phyloP scores from a whole-genome alignment of 495 filamentous ascomycete genomes.

The Gamarada debralockiae region DNA sequence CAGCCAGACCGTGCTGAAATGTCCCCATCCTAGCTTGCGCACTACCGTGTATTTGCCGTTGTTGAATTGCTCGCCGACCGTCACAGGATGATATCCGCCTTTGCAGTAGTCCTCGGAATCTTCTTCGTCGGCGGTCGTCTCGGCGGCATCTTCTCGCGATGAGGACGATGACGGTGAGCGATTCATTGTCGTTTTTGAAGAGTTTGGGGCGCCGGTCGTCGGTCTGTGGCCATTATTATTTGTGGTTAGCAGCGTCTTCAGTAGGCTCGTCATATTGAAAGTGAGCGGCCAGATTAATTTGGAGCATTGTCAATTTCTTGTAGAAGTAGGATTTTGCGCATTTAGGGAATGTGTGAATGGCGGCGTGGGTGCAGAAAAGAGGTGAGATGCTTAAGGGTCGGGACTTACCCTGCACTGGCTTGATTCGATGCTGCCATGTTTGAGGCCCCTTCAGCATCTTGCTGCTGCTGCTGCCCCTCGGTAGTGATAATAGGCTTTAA shows the following conservation, averaged over 20 bases:
- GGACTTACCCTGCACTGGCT: constrained; percentile 25
- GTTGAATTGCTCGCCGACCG: constrained; percentile 93
- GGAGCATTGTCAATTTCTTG: constrained; percentile 2
- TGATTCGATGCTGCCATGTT: constrained; percentile 20
- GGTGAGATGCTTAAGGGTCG: not conserved
- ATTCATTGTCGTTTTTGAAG: constrained; percentile 38
- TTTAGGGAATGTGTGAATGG: not conserved
- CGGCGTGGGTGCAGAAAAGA: not conserved
- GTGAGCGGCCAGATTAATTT: not conserved
- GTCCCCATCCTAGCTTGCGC: constrained; percentile 96
- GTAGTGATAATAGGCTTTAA: constrained; percentile 89
- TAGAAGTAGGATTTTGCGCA: not conserved
- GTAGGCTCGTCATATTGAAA: constrained; percentile 20
- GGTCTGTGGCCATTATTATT: constrained; percentile 25
- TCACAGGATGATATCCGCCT: constrained; percentile 94
- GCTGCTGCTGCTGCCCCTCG: constrained; percentile 40
- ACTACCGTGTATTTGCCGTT: constrained; percentile 95
- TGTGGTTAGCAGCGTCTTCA: constrained; percentile 26
- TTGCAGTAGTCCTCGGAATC: constrained; percentile 99
- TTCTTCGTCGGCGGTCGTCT: constrained; percentile 95
- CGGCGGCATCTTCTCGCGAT: constrained; percentile 70
- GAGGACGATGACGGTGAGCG: constrained; percentile 81
- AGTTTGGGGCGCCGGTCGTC: constrained; percentile 27
- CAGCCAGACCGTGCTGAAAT: constrained; percentile 98
- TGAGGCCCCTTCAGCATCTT: constrained; percentile 23